Conservation (phyloP, 345 rosid species). For the Carallia pectinifolia region DNA sequence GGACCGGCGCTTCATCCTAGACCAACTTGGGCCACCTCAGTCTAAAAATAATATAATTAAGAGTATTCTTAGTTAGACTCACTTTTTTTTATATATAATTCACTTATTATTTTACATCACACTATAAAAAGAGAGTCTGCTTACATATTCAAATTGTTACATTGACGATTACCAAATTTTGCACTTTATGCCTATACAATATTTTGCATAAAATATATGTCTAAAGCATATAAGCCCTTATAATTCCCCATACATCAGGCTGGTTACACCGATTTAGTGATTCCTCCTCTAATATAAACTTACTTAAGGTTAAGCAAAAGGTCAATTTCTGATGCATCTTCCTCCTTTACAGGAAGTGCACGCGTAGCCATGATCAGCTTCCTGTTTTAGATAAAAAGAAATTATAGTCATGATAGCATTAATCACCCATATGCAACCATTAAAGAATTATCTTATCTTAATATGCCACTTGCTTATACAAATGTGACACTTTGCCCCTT, state of each 20-base stretch:
- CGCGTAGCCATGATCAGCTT: conserved; percentile 1
- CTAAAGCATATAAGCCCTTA: too few relatives aligned
- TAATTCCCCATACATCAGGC: neutral
- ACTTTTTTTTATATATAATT: too few relatives aligned
- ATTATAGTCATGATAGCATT: conserved; percentile 17
- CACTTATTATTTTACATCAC: too few relatives aligned
- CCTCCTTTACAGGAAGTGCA: conserved; percentile 27
- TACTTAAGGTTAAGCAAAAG: neutral
- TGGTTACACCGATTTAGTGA: neutral
- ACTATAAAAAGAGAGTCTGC: too few relatives aligned
- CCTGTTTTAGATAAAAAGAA: neutral
- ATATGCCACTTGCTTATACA: conserved; percentile 10
- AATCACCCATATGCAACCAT: neutral
- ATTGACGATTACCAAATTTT: too few relatives aligned
- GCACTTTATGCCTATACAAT: too few relatives aligned
- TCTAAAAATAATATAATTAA: too few relatives aligned
- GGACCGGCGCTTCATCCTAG: too few relatives aligned
- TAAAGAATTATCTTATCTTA: neutral
- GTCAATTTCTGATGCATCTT: conserved; percentile 14
- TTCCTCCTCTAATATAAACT: neutral
- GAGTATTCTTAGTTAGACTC: too few relatives aligned
- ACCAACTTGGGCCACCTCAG: too few relatives aligned
- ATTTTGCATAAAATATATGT: too few relatives aligned
- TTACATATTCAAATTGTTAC: too few relatives aligned
- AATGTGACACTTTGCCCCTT: neutral